Conservation (phyloP, 2,329 filamentous ascomycete genomes). For the Colletotrichum graminicola region DNA sequence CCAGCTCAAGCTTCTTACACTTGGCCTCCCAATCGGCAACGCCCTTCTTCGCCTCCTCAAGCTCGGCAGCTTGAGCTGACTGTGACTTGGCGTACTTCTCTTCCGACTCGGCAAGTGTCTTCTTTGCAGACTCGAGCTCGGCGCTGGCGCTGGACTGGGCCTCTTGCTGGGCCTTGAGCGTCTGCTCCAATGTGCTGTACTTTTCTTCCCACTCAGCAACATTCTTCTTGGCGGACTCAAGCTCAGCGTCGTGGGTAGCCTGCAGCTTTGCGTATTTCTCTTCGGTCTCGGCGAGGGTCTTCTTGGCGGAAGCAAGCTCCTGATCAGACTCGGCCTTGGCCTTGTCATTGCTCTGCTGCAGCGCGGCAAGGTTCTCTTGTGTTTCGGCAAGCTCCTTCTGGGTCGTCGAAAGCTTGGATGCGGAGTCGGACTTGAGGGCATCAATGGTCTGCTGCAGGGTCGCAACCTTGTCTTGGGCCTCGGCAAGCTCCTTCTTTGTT, state of each 20-base stretch:
- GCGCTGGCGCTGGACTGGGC: slow-evolving; percentile 43
- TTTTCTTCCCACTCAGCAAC: slow-evolving; percentile 46
- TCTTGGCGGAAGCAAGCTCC: slow-evolving; percentile 43
- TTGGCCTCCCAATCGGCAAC: slow-evolving; percentile 47
- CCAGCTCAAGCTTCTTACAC: too few relatives aligned
- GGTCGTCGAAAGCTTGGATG: slow-evolving; percentile 47
- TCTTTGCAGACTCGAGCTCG: slow-evolving; percentile 29
- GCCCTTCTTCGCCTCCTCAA: slow-evolving; percentile 47
- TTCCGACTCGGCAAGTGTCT: slow-evolving; percentile 42
- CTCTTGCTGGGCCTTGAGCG: slow-evolving; percentile 51
- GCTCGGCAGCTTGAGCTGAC: slow-evolving; percentile 49
- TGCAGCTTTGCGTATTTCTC: slow-evolving; percentile 44
- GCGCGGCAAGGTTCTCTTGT: slow-evolving; percentile 41
- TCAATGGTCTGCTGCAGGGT: slow-evolving; percentile 39
- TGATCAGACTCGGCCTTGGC: slow-evolving; percentile 47
- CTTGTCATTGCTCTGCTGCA: slow-evolving; percentile 47
- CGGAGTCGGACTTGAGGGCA: slow-evolving; percentile 47
- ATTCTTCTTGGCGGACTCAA: slow-evolving; percentile 41
- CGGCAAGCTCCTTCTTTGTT: slow-evolving; percentile 48
- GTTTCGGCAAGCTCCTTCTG: slow-evolving; percentile 48
- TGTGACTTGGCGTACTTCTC: slow-evolving; percentile 43
- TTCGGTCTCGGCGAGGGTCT: slow-evolving; percentile 44
- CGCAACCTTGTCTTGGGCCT: slow-evolving; percentile 47
- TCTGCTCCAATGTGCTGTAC: slow-evolving; percentile 43
- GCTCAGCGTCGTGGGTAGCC: slow-evolving; percentile 44